Conservation (phyloP, 352 stramenopile genomes). For the Globisporangium emineosum region DNA sequence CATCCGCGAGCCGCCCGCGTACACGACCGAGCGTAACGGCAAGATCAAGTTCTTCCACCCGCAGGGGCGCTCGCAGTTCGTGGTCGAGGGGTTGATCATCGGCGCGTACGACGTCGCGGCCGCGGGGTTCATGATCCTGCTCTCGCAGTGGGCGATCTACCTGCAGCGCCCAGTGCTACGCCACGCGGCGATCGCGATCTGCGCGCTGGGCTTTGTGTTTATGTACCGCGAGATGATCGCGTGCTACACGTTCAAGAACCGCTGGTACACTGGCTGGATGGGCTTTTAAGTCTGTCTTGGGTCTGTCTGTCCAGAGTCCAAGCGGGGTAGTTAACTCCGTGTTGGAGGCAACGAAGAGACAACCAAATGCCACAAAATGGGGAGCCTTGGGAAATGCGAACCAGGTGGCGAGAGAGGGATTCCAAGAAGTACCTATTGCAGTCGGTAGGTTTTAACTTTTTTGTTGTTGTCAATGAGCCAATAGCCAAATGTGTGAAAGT, state of each 20-base stretch:
- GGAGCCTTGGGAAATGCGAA: not conserved
- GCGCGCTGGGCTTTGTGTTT: constrained; percentile 65
- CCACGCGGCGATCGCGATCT: constrained; percentile 53
- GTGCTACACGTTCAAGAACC: constrained; percentile 87
- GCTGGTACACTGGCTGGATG: constrained; percentile 86
- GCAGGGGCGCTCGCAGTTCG: constrained; percentile 78
- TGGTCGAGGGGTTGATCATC: constrained; percentile 81
- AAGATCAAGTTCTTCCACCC: constrained; percentile 88
- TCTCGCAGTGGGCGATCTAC: constrained; percentile 84
- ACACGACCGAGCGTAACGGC: constrained; percentile 65
- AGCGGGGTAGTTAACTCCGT: not conserved
- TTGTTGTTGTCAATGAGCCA: not conserved
- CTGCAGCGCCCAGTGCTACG: constrained; percentile 54
- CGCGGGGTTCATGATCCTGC: constrained; percentile 69
- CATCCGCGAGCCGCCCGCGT: constrained; percentile 81
- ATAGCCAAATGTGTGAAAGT: not conserved
- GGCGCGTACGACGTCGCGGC: constrained; percentile 64
- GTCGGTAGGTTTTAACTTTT: not conserved
- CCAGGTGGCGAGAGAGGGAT: not conserved
- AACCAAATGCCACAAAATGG: not conserved
- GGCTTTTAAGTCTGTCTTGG: constrained; percentile 50
- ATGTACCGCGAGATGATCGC: constrained; percentile 85
- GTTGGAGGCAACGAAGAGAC: not conserved
- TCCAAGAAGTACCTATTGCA: not conserved
- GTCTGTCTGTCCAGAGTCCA: not conserved